phyloP scores from a whole-genome alignment of 176 grass and related monocot genomes.

The Pontederia paniculata region DNA sequence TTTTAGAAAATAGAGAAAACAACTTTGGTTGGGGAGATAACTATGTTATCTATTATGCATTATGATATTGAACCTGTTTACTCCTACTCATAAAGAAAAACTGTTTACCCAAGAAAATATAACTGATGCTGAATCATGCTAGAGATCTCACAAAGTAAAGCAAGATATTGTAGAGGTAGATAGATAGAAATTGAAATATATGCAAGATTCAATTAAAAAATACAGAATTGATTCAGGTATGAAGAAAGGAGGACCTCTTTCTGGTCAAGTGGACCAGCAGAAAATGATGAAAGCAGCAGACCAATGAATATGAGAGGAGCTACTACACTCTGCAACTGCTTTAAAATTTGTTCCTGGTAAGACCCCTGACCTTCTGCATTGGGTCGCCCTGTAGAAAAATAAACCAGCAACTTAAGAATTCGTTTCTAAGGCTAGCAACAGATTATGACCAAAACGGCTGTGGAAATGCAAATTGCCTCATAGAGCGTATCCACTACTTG shows the following conservation, averaged over 20 bases:
- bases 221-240: neutral
- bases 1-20: too few species aligned
- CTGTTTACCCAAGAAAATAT: too few species aligned
- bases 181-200: neutral
- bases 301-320: constrained; percentile 49
- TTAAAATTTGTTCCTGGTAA: constrained; percentile 30
- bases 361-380: constrained; percentile 36
- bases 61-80: too few species aligned
- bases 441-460: too few species aligned
- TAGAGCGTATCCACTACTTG: too few species aligned
- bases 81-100: too few species aligned
- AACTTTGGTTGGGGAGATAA: too few species aligned
- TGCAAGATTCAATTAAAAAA: constrained; percentile 1
- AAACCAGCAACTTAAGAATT: neutral
- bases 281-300: constrained; percentile 42
- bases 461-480: too few species aligned
- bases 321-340: constrained; percentile 45
- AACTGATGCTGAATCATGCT: too few species aligned
- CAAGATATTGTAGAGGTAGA: neutral
- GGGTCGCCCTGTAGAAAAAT: constrained; percentile 40
- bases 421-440: too few species aligned
- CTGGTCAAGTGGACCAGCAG: constrained; percentile 24
- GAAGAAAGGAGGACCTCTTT: constrained; percentile 50
- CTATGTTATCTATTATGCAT: too few species aligned
- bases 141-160: too few species aligned